Percentiles rank a stretch among this genome's conserved stretches.
phyloP scores from a whole-genome alignment of 768 basidiomycete genomes.

The Hemileccinum rubropunctum region DNA sequence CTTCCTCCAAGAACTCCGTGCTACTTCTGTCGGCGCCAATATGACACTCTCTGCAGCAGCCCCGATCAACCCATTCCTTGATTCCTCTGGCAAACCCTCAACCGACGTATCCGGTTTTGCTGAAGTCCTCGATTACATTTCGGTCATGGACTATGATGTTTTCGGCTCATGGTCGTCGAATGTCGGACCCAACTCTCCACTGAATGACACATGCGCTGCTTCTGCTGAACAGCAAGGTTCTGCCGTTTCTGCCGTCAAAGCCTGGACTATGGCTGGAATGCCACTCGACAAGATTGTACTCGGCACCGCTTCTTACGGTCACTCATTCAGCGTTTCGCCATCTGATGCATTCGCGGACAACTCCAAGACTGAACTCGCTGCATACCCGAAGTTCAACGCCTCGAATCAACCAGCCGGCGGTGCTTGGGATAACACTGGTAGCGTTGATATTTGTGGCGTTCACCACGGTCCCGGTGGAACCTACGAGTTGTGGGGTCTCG shows the following conservation, averaged over 20 bases:
- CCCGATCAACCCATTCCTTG: conserved; percentile 64
- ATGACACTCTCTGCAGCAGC: conserved; percentile 69
- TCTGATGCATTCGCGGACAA: conserved; percentile 35
- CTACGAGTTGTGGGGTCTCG: conserved; percentile 59
- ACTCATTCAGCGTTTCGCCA: conserved; percentile 54
- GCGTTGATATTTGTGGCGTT: conserved; percentile 55
- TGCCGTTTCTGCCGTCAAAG: conserved; percentile 64
- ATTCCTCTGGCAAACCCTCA: conserved; percentile 56
- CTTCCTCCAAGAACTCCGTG: conserved; percentile 70
- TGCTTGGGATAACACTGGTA: conserved; percentile 48
- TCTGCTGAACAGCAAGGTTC: conserved; percentile 65
- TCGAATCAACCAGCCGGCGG: conserved; percentile 49
- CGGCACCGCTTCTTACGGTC: conserved; percentile 81
- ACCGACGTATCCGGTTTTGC: conserved; percentile 74
- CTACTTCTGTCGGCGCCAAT: conserved; percentile 45
- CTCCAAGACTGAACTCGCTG: conserved; percentile 34
- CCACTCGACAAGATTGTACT: conserved; percentile 69
- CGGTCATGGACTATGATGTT: conserved; percentile 69
- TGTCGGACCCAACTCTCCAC: conserved; percentile 78
- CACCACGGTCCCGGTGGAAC: conserved; percentile 46
- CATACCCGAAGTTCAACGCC: conserved; percentile 52
- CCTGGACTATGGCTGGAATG: conserved; percentile 78
- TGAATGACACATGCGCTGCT: conserved; percentile 72
- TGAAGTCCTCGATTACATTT: conserved; percentile 62
- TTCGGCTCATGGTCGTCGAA: conserved; percentile 50